Base-by-base conservation (phyloP, 768 basidiomycete species). In the Phylloporus sp. region DNA sequence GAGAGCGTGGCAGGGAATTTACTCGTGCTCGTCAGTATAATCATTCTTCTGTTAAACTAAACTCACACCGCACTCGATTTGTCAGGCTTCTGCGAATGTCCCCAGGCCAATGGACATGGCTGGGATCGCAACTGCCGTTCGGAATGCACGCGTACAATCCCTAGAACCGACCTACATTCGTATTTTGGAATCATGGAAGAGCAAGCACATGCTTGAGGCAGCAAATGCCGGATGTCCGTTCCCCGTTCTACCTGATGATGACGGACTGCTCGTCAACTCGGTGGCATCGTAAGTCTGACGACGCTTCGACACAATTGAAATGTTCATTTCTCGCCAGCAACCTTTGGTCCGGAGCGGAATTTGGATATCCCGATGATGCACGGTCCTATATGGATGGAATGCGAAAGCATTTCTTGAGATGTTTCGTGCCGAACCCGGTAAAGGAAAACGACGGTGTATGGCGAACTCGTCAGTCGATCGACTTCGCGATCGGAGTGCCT, bases 391-490 rank as follows among this genome's bases (percentile, higher is more conserved):
- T 60, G 6, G 11, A 18, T 21, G 55, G 58, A 26, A 28, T 49
- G 15, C 27, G 23, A 20, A 65, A 54, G 21, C 43, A 37, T 20
- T 63, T 59, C 35, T 15, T 63, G 8, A 49, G 63, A 24, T 50
- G 55, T n/a, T 64, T 62, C 37, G 48, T 40, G 38, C 57, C 61
- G 15, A 63, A 63, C 29, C 52, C 62, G 11, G 20, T 43, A 24
- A 59, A 56, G 26, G 51, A 55, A 18, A 49, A 50, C 3, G 61
- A 62, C 14, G 53, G 49, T 21, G 42, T 33, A 49, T 55, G 55
- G 52, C 43, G 14, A 13, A 15, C 54, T 27, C 49, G 56, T 31
- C 44, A 48, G 13, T 58, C 54, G 13, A n/a, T 60, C 26, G 59
- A 60, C 11, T 5, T 63, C 23, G 56, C 62, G 11, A 52, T 60